These are phyloP conservation scores for Rhizopus microsporus DNA, from an alignment of 371 early-diverging fungal genomes.

Conservation along the genomic window DNA sequence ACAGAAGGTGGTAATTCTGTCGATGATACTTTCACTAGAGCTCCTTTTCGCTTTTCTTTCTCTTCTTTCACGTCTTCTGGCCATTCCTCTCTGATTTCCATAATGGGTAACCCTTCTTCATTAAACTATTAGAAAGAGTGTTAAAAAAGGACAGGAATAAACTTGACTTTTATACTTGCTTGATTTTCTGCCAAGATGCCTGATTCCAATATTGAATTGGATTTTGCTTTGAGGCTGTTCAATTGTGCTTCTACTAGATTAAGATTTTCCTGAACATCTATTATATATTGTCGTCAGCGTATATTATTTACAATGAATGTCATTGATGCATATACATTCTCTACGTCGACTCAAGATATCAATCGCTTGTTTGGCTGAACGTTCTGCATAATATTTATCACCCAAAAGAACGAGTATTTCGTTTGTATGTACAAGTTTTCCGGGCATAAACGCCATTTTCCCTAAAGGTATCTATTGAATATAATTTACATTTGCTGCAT, in stretches of 20 bases:
- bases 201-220: constrained; percentile 12
- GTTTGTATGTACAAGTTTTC: constrained; percentile 85
- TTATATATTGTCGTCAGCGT: constrained; percentile 1
- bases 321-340: constrained; percentile 48
- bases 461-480: constrained; percentile 72
- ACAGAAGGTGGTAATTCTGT: constrained; percentile 22
- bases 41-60: constrained; percentile 7
- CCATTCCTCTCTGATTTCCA: constrained; percentile 83
- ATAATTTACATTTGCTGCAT: not conserved
- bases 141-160: not conserved
- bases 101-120: constrained; percentile 86
- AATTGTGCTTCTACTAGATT: constrained; percentile 54
- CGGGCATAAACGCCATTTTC: constrained; percentile 87
- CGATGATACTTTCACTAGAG: not conserved
- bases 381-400: constrained; percentile 89
- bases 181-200: constrained; percentile 20
- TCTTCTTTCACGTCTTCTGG: constrained; percentile 33
- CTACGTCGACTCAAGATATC: constrained; percentile 72
- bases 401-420: constrained; percentile 86
- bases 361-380: constrained; percentile 75
- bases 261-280: constrained; percentile 68
- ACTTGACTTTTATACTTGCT: not conserved
- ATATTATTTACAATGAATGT: not conserved
- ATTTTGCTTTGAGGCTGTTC: constrained; percentile 43
- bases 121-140: constrained; percentile 50